phyloP scores from a whole-genome alignment of 2,329 filamentous ascomycete species.

The Trichoderma atrobrunneum region DNA sequence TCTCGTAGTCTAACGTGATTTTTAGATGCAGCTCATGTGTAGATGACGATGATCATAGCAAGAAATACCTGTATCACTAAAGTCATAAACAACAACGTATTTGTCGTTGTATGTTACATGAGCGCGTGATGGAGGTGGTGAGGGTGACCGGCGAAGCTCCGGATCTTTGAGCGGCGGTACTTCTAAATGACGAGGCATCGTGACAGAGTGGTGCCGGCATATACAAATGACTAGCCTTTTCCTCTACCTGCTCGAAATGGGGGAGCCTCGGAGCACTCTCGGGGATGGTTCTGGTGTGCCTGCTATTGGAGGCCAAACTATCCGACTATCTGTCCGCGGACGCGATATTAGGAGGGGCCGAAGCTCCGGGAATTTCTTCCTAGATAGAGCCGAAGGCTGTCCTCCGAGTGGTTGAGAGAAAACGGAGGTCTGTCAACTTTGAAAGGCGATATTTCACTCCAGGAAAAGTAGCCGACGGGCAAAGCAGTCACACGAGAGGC shows the following conservation, averaged over 20 bases:
- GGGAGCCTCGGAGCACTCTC: background rate
- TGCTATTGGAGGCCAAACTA: background rate
- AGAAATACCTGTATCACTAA: constrained; percentile 33
- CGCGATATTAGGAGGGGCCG: background rate
- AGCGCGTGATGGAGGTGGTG: constrained; percentile 1
- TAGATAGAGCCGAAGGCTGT: background rate
- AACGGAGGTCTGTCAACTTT: background rate
- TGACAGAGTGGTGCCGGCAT: background rate
- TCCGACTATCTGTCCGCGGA: background rate
- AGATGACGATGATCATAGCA: background rate
- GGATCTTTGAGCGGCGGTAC: constrained; percentile 4
- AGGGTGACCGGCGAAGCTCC: constrained; percentile 1
- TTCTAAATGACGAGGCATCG: constrained; percentile 15
- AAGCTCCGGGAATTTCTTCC: background rate
- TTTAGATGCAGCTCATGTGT: background rate
- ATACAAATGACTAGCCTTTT: background rate
- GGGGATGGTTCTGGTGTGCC: background rate
- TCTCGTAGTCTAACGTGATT: constrained; percentile 32
- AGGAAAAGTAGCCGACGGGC: background rate
- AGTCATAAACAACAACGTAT: constrained; percentile 42
- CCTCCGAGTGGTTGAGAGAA: background rate
- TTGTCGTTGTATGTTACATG: constrained; percentile 35
- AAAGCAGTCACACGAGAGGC: background rate
- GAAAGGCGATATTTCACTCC: background rate
- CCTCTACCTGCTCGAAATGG: background rate